Conservation (phyloP, 192 early-diverging fungal genomes). For the Gonapodya prolifera region DNA sequence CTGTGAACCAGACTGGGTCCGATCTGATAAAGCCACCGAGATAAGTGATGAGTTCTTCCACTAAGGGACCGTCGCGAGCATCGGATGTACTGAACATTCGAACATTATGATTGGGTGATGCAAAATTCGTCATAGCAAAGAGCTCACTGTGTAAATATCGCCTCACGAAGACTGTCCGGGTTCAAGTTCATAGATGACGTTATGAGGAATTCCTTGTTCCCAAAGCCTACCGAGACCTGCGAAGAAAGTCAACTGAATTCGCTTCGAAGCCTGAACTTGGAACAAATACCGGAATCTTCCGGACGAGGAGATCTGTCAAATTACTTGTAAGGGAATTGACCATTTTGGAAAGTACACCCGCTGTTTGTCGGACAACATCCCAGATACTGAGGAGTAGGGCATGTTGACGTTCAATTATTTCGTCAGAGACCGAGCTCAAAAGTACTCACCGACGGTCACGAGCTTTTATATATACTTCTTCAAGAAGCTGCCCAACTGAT, state of each 20-base stretch:
- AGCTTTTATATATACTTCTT: constrained; percentile 73
- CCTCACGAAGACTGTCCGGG: constrained; percentile 48
- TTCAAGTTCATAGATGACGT: constrained; percentile 51
- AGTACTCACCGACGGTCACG: constrained; percentile 31
- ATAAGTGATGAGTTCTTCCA: constrained; percentile 73
- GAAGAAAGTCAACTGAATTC: too few species aligned
- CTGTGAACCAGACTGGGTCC: constrained; percentile 56
- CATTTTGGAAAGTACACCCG: constrained; percentile 59
- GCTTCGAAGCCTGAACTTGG: too few species aligned
- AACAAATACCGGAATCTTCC: constrained; percentile 63
- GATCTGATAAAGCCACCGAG: constrained; percentile 60
- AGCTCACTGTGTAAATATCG: constrained; percentile 57
- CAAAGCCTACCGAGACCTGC: constrained; percentile 54
- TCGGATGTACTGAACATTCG: constrained; percentile 41
- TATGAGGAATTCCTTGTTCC: constrained; percentile 50
- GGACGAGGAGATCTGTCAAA: constrained; percentile 64
- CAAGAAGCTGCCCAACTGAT: constrained; percentile 45
- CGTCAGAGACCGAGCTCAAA: background rate
- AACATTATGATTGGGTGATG: background rate
- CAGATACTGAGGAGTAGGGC: constrained; percentile 30
- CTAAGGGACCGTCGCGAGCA: constrained; percentile 67
- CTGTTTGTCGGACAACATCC: constrained; percentile 71
- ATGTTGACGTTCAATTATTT: background rate
- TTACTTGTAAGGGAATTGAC: constrained; percentile 66
- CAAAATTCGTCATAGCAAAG: constrained; percentile 7